These are phyloP conservation scores for Fragaria nilgerrensis DNA, from an alignment of 306 rosid species.

Conservation along the genomic window DNA sequence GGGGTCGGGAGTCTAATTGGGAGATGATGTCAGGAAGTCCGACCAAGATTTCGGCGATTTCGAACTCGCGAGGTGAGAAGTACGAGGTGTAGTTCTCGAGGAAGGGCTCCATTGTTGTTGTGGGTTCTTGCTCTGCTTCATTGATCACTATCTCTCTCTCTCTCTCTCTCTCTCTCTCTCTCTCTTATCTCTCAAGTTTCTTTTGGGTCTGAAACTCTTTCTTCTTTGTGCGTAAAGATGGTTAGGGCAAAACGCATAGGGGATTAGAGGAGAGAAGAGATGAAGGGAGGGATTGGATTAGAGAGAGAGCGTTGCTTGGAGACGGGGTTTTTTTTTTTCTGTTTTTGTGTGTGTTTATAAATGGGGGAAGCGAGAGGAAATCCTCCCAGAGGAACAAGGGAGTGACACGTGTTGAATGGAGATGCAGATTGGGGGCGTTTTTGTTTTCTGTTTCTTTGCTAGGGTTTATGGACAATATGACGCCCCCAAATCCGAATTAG, in stretches of 20 bases:
- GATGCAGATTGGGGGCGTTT: slow-evolving; percentile 21
- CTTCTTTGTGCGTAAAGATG: not conserved
- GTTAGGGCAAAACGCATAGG: not conserved
- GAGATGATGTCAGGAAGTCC: slow-evolving; percentile 14
- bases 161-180: no score
- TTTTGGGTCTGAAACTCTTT: not conserved
- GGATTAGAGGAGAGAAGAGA: not conserved
- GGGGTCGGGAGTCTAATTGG: not conserved
- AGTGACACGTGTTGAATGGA: slow-evolving; percentile 46
- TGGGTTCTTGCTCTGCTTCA: not conserved
- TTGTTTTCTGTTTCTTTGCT: not conserved
- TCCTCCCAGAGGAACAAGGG: slow-evolving; percentile 9
- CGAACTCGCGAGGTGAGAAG: slow-evolving; percentile 25
- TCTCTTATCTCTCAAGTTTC: not conserved
- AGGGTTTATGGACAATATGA: slow-evolving; percentile 36
- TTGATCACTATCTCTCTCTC: not conserved
- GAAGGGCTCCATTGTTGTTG: slow-evolving; percentile 8
- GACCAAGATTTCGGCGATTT: slow-evolving; percentile 37
- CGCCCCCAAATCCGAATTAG: not conserved
- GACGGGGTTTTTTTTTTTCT: not conserved
- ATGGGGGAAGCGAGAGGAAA: slow-evolving; percentile 9
- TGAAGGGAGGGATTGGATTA: not conserved
- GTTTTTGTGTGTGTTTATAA: not conserved
- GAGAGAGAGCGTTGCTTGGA: slow-evolving; percentile 21
- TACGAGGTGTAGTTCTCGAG: not conserved